A percentile compares a stretch with the other conserved stretches of the same genome.
Conservation (phyloP, 108 stramenopile species). For the Nitzschia sp. region DNA sequence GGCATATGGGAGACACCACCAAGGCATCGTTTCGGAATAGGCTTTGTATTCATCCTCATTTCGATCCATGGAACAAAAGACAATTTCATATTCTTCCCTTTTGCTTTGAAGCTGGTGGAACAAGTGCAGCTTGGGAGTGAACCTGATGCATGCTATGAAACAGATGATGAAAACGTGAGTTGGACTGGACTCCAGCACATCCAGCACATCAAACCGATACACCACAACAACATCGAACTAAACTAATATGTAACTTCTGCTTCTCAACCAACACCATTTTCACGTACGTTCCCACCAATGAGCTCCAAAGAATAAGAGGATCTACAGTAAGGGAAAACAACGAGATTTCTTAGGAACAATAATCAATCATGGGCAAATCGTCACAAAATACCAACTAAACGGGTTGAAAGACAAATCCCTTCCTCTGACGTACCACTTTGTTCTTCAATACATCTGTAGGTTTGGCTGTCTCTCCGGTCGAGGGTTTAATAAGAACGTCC, state of each 20-base stretch:
- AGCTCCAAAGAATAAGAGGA: slow-evolving; percentile 55
- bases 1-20: slow-evolving; percentile 56
- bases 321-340: slow-evolving; percentile 8
- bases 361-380: background rate
- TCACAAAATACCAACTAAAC: slow-evolving; percentile 1
- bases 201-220: too few species aligned
- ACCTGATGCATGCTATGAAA: slow-evolving; percentile 48
- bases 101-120: slow-evolving; percentile 47
- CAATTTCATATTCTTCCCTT: slow-evolving; percentile 61
- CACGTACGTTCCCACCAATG: slow-evolving; percentile 66
- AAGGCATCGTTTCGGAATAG: slow-evolving; percentile 67
- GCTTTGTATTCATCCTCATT: slow-evolving; percentile 45
- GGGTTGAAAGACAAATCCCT: background rate
- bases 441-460: slow-evolving; percentile 31
- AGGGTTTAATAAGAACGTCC: slow-evolving; percentile 24
- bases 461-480: slow-evolving; percentile 25
- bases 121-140: slow-evolving; percentile 63
- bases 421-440: slow-evolving; percentile 37
- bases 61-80: slow-evolving; percentile 69
- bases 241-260: too few species aligned
- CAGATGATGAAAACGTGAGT: background rate
- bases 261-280: background rate
- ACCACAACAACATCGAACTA: too few species aligned
- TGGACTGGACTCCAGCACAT: background rate
- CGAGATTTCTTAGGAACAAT: background rate